Percentiles rank a stretch among this genome's conserved stretches.
These are phyloP conservation scores for Neurospora africana DNA, from an alignment of 495 filamentous ascomycete species.

Conservation along the genomic window DNA sequence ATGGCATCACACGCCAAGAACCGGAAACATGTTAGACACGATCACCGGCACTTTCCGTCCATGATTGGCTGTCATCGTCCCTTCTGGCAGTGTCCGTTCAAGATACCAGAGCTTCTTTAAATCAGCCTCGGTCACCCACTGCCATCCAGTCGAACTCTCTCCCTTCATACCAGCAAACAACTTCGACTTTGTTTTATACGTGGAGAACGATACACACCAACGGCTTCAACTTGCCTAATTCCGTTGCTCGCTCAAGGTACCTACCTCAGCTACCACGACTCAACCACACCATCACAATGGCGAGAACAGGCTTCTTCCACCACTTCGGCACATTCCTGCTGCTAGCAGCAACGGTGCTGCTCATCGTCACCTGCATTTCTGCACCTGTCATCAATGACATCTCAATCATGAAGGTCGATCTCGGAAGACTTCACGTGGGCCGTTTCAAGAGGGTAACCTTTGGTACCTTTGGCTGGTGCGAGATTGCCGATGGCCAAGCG, in stretches of 20 bases:
- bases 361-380: conserved; percentile 49
- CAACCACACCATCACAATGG: conserved; percentile 21
- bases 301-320: conserved; percentile 41
- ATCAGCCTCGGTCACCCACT: not conserved
- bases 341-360: conserved; percentile 40
- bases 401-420: conserved; percentile 38
- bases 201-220: not conserved
- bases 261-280: not conserved
- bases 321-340: conserved; percentile 51
- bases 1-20: not conserved
- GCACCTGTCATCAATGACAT: conserved; percentile 45
- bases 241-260: not conserved
- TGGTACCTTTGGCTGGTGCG: conserved; percentile 50
- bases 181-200: not conserved
- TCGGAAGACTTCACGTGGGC: conserved; percentile 17
- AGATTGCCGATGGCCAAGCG: conserved; percentile 14
- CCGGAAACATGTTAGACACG: not conserved
- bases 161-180: not conserved
- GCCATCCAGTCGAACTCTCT: not conserved
- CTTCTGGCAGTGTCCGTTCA: not conserved
- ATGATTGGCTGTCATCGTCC: not conserved
- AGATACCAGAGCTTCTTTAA: not conserved
- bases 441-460: conserved; percentile 33
- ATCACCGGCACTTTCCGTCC: not conserved
- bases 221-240: not conserved